phyloP scores from a whole-genome alignment of 2,329 filamentous ascomycete genomes.

The Allantophomopsis lycopodina region DNA sequence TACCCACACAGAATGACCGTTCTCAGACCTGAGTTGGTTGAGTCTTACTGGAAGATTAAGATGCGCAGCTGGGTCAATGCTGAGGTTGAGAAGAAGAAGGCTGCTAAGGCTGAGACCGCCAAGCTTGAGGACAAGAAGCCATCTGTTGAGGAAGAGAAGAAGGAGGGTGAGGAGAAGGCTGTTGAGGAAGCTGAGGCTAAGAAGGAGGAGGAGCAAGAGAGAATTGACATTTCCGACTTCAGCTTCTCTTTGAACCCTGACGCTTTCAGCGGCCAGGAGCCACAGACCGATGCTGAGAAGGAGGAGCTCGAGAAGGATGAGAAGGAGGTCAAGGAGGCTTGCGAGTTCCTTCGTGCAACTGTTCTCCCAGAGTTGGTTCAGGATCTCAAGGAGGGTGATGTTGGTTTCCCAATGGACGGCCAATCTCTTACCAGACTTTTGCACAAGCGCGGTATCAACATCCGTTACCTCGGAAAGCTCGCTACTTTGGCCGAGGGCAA shows the following conservation, averaged over 20 bases:
- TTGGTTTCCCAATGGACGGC: constrained; percentile 98
- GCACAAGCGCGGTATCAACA: constrained; percentile 95
- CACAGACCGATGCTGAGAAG: constrained; percentile 85
- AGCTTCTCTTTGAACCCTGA: constrained; percentile 85
- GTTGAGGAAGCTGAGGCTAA: background rate
- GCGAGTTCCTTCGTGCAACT: constrained; percentile 60
- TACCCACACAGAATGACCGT: constrained; percentile 98
- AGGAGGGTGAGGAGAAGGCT: constrained; percentile 23
- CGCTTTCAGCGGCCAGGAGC: constrained; percentile 82
- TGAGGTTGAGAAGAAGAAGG: constrained; percentile 53
- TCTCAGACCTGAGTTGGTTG: constrained; percentile 77
- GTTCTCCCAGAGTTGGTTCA: constrained; percentile 76
- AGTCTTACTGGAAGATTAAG: constrained; percentile 71
- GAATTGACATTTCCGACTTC: constrained; percentile 79
- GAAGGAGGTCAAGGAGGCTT: constrained; percentile 73
- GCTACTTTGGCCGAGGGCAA: constrained; percentile 56
- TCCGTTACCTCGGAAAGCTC: constrained; percentile 85
- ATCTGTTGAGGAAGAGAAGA: constrained; percentile 20
- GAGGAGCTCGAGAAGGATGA: constrained; percentile 72
- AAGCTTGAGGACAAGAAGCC: constrained; percentile 19
- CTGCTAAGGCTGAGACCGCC: constrained; percentile 22
- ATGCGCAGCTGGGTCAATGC: constrained; percentile 79
- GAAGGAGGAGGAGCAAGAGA: constrained; percentile 30
- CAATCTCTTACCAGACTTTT: constrained; percentile 75
- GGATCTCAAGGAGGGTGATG: constrained; percentile 81